phyloP scores from a whole-genome alignment of 2,329 filamentous ascomycete genomes.

The Colletotrichum sp. region DNA sequence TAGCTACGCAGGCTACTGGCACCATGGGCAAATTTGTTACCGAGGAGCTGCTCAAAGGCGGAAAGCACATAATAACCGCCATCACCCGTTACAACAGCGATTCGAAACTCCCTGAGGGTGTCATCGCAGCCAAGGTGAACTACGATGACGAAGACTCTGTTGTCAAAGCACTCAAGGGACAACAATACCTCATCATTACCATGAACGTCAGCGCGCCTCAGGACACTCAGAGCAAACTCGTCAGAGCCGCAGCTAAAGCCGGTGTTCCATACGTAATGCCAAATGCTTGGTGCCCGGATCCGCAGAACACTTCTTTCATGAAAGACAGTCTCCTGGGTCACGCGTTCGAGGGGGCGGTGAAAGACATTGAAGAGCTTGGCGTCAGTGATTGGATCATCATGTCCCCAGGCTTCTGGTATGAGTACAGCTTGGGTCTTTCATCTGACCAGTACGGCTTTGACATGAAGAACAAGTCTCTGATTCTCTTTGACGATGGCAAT shows the following conservation, averaged over 20 bases:
- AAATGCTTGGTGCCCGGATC: constrained; percentile 45
- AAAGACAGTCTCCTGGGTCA: constrained; percentile 3
- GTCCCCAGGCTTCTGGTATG: constrained; percentile 57
- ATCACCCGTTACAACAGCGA: constrained; percentile 51
- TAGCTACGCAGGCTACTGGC: constrained; percentile 39
- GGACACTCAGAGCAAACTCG: constrained; percentile 48
- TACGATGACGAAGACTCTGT: constrained; percentile 48
- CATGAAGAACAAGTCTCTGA: constrained; percentile 43
- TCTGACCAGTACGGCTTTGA: constrained; percentile 51
- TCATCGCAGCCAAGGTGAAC: constrained; percentile 45
- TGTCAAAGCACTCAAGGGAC: constrained; percentile 52
- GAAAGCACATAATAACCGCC: constrained; percentile 58
- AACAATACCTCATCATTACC: constrained; percentile 61
- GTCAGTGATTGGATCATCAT: constrained; percentile 36
- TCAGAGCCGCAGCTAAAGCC: constrained; percentile 54
- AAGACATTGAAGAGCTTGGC: constrained; percentile 44
- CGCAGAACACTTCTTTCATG: neutral
- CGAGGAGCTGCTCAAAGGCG: constrained; percentile 47
- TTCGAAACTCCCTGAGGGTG: constrained; percentile 46
- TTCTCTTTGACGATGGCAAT: constrained; percentile 62
- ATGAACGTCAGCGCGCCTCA: constrained; percentile 42
- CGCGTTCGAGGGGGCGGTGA: constrained; percentile 23
- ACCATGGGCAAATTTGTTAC: constrained; percentile 45
- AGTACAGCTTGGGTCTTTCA: constrained; percentile 47
- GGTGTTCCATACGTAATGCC: constrained; percentile 58